Evolutionary conservation across 768 basidiomycete species (phyloP).

Genomic region (Tylopilus felleus): DNA sequence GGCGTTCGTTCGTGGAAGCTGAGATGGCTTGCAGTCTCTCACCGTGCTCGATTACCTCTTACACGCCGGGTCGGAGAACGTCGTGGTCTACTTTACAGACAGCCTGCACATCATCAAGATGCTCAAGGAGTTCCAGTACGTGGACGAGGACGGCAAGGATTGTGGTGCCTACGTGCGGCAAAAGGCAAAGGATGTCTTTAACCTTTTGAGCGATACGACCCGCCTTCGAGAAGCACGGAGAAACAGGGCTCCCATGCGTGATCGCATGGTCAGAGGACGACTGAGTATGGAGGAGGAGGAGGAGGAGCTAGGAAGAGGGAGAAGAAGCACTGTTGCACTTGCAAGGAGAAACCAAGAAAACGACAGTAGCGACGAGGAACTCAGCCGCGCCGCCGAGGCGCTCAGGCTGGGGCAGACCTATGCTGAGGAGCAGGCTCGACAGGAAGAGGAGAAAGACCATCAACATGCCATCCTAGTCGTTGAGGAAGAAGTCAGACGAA

Average conservation of each 20-base stretch:
- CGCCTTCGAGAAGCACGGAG: slow-evolving; percentile 84
- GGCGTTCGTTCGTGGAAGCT: background rate
- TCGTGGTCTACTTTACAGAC: slow-evolving; percentile 96
- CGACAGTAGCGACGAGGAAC: slow-evolving; percentile 77
- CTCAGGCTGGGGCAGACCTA: slow-evolving; percentile 77
- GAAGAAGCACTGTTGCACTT: slow-evolving; percentile 13
- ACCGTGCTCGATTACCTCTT: slow-evolving; percentile 95
- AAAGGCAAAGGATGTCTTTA: slow-evolving; percentile 98
- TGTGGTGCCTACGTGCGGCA: slow-evolving; percentile 97
- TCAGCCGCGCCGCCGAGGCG: slow-evolving; percentile 83
- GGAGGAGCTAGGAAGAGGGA: slow-evolving; percentile 7
- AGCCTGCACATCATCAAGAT: slow-evolving; percentile 98
- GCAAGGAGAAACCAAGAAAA: slow-evolving; percentile 15
- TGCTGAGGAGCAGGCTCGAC: slow-evolving; percentile 61
- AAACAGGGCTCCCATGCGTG: slow-evolving; percentile 85
- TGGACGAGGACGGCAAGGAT: slow-evolving; percentile 95
- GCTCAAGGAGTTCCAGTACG: slow-evolving; percentile 95
- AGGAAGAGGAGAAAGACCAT: slow-evolving; percentile 79
- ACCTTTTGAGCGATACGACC: slow-evolving; percentile 80
- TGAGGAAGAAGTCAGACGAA: slow-evolving; percentile 78
- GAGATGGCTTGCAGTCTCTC: slow-evolving; percentile 53
- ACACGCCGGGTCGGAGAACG: slow-evolving; percentile 96
- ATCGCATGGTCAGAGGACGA: slow-evolving; percentile 80
- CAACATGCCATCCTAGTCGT: slow-evolving; percentile 79
- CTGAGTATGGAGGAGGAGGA: slow-evolving; percentile 37